Evolutionary conservation across 257 asterid species (phyloP).

Genomic region (Ilex aquifolium): DNA sequence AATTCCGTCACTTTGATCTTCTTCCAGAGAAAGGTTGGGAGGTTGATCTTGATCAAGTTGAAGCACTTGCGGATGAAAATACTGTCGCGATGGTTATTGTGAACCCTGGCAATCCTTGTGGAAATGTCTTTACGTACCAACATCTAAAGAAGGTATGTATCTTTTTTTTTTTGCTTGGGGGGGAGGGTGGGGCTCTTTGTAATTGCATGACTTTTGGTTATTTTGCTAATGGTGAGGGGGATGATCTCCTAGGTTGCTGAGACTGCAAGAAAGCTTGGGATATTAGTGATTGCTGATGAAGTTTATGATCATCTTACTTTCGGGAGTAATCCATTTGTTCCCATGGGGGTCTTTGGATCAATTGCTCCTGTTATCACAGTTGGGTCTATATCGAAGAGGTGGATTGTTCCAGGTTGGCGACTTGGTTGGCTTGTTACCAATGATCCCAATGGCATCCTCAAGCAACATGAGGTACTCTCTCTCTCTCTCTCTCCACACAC

Average conservation of each 20-base stretch:
- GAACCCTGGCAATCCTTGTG: not conserved
- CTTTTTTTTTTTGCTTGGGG: not conserved
- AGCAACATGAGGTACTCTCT: not conserved
- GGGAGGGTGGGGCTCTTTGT: not conserved
- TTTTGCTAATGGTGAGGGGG: not conserved
- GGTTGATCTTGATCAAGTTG: not conserved
- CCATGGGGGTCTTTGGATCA: not conserved
- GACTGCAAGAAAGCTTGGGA: not conserved
- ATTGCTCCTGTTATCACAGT: not conserved
- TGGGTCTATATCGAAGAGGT: not conserved
- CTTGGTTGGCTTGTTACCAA: not conserved
- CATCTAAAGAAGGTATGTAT: not conserved
- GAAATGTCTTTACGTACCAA: not conserved
- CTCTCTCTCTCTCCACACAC: not conserved
- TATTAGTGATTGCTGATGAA: not conserved
- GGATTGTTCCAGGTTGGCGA: not conserved
- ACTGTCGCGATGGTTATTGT: not conserved
- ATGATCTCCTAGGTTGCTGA: not conserved
- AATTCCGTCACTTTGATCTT: too few species aligned
- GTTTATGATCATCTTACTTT: not conserved
- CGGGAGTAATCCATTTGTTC: not conserved
- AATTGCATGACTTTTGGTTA: not conserved
- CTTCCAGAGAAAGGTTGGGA: not conserved
- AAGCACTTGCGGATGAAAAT: not conserved
- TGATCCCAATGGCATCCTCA: not conserved